Evolutionary conservation across 345 rosid genomes (phyloP), one percentile per base, ranked within the genome.

Genomic region (Murraya koenigii): DNA sequence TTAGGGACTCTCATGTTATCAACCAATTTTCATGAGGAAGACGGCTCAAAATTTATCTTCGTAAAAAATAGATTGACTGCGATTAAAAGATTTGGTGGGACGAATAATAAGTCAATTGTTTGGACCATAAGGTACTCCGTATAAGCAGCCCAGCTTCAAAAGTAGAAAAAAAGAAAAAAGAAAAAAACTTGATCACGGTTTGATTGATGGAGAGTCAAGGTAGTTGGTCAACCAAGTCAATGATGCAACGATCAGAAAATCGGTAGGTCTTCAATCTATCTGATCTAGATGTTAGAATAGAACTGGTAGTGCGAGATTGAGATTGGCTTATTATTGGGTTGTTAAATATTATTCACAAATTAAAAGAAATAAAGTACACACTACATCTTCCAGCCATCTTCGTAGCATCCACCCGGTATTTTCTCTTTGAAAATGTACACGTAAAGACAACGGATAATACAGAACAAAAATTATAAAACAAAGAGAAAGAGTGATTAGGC

Each of bases 381-480:
- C 19, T 3, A 13, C 75, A 47, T 38, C 69, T 81, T 77, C 82
- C 19, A 41, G 65, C 13, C 61, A 70, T 36, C 80, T 88, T 83
- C 91, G 26, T 11, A n/a, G 85, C 81, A 80, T 35, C 77, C 74
- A 25, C 89, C 58, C 72, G 22, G 79, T 70, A 78, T 47, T 38
- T 83, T 79, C 89, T 23, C 60, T n/a, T 67, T 15, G 0, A 30
- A 14, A 64, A 39, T 58, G 32, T 60, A 47, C 75, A 60, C 71
- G 64, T 20, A 76, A 22, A 49, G 54, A 82, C 81, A 72, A 65
- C 61, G 68, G 36, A 59, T 39, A 64, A 66, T 54, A 44, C 23
- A 79, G 68, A 74, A 44, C 38, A 41, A 65, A 61, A 61, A 19
- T 33, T 25, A 25, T 30, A 30, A 62, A n/a, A 10, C 2, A 30